Evolutionary conservation across 2,329 filamentous ascomycete species (phyloP).

Genomic region (Xylariaceae sp.): DNA sequence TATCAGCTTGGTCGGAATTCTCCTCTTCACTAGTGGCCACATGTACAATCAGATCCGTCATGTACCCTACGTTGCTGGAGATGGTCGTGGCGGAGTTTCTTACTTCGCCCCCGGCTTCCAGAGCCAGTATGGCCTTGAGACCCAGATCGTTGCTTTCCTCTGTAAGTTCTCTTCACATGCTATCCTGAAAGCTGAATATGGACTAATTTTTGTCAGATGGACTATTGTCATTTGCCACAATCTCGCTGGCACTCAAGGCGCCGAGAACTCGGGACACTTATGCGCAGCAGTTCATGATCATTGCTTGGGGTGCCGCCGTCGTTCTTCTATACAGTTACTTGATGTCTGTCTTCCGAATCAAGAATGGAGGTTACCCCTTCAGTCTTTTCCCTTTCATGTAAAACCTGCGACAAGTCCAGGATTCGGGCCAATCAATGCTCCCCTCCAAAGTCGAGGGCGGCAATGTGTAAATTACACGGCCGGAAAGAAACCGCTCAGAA

Average conservation of each 20-base stretch:
- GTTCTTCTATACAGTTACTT: constrained; percentile 90
- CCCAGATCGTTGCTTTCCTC: constrained; percentile 87
- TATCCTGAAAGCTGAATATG: background rate
- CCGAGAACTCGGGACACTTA: constrained; percentile 78
- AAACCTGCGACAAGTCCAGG: no score
- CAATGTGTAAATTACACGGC: no score
- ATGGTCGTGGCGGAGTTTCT: constrained; percentile 78
- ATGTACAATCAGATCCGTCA: constrained; percentile 99
- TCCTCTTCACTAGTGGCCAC: constrained; percentile 92
- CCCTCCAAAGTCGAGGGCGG: no score
- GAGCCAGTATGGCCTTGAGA: constrained; percentile 90
- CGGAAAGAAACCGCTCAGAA: no score
- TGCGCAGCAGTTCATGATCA: constrained; percentile 74
- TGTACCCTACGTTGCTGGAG: constrained; percentile 83
- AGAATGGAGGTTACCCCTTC: constrained; percentile 95
- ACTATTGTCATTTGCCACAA: constrained; percentile 81
- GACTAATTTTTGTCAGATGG: constrained; percentile 43
- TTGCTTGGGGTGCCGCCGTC: constrained; percentile 73
- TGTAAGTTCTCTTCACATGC: constrained; percentile 59
- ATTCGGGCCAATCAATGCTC: no score
- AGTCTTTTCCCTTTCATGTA: constrained; percentile 83
- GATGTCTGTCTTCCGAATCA: constrained; percentile 86
- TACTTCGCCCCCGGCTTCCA: constrained; percentile 93
- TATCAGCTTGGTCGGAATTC: constrained; percentile 79
- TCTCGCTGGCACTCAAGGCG: constrained; percentile 86